A percentile compares a stretch with the other conserved stretches of the same genome.
These are phyloP conservation scores for Calycina marina DNA, from an alignment of 2,329 filamentous ascomycete genomes.

Conservation along the genomic window DNA sequence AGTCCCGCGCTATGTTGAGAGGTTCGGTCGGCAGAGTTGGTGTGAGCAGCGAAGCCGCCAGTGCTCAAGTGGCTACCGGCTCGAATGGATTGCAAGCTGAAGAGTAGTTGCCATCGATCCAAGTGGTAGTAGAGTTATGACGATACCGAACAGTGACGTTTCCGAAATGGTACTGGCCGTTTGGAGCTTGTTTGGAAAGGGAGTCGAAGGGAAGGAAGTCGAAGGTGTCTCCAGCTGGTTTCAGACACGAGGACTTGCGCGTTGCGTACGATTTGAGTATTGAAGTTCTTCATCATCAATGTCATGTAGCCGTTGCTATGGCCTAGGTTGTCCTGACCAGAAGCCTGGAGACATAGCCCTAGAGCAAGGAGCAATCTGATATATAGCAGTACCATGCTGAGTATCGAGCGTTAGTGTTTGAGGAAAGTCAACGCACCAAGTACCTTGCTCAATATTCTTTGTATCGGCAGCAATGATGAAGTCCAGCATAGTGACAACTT, in stretches of 20 bases:
- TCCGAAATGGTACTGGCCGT: conserved; percentile 43
- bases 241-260: conserved; percentile 36
- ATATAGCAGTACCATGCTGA: too few relatives aligned
- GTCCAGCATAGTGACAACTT: too few relatives aligned
- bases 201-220: conserved; percentile 41
- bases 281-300: conserved; percentile 22
- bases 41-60: conserved; percentile 28
- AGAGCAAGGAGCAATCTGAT: too few relatives aligned
- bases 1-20: conserved; percentile 34
- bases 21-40: conserved; percentile 28
- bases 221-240: conserved; percentile 27
- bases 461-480: too few relatives aligned
- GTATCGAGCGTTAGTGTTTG: too few relatives aligned
- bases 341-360: too few relatives aligned
- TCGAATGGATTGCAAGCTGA: conserved; percentile 25
- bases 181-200: conserved; percentile 30
- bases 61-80: conserved; percentile 16
- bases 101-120: conserved; percentile 34
- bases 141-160: conserved; percentile 42
- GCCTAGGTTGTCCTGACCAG: background rate
- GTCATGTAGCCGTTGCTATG: conserved; percentile 4
- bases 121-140: conserved; percentile 23
- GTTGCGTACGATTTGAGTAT: conserved; percentile 28
- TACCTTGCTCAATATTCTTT: too few relatives aligned
- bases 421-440: too few relatives aligned